Base-by-base conservation (phyloP, 2,329 filamentous ascomycete species). In the Thielaviopsis euricoi region DNA sequence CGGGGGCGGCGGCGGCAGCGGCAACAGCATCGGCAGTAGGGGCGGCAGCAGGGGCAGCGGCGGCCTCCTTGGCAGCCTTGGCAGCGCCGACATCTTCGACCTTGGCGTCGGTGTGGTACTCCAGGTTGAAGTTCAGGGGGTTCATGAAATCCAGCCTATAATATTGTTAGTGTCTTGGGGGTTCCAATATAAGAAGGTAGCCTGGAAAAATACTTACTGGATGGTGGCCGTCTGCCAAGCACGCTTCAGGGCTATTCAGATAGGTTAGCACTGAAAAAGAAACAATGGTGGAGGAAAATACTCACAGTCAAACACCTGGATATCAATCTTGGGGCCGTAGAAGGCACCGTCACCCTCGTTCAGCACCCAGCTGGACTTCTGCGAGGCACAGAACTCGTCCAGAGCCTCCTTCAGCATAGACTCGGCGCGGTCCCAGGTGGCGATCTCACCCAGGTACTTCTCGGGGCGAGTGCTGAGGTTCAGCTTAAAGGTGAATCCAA, bases 281-380 rank as follows among this genome's bases (percentile, higher is more conserved):
- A 55, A 6, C 19, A 7, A 33, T 15, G n/a, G 29, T 33, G 12
- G 21, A 17, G 50, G 2, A 43, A 1, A 19, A 15, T 26, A 23
- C 56, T 53, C 53, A 57, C 58, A 63, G 50, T 63, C 62, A 53
- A 62, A 85, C 66, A 98, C 90, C 61, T 88, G 94, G 67, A 98
- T 93, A 66, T 98, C 93, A 65, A 97, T 95, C 80, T 98, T 98
- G 55, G 93, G 93, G 1, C 93, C 93, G 70, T 98, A 98, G 74
- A 97, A 98, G 56, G 93, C 93, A 67, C 93, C 93, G 65, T 98
- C 93, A 59, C 91, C 93, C 61, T 89, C 86, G 71, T 97, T 95
- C 55, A 95, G 76, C 69, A 88, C 86, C 93, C 93, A 98, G 62
- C 82, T 76, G 37, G 82, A 78, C 61, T 84, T 80, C 40, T 71